Percentiles rank a stretch among this genome's conserved stretches.
These are phyloP conservation scores for Chlorella sp. DNA, from an alignment of 139 green algal species.

Conservation along the genomic window DNA sequence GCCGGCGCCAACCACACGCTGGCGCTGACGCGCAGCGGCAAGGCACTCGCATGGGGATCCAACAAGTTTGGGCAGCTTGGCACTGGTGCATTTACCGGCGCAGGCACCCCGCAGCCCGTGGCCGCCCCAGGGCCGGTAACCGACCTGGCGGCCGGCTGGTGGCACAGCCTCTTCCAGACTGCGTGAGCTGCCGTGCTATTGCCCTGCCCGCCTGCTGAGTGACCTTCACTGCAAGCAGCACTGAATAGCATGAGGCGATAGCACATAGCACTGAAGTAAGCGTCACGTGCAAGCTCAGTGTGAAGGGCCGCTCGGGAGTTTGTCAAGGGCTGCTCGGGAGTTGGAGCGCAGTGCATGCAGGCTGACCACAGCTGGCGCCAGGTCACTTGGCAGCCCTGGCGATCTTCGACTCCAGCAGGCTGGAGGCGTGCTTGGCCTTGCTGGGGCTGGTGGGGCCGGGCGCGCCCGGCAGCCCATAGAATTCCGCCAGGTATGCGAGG, in stretches of 20 bases:
- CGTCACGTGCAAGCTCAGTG: too few species aligned
- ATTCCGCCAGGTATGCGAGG: constrained; percentile 44
- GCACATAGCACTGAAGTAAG: too few species aligned
- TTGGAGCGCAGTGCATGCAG: too few species aligned
- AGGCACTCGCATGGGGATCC: constrained; percentile 41
- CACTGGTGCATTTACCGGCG: constrained; percentile 2
- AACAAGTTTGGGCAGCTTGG: constrained; percentile 56
- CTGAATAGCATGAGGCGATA: too few species aligned
- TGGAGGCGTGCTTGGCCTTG: constrained; percentile 1
- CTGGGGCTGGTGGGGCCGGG: too few species aligned
- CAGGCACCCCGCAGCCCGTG: not conserved
- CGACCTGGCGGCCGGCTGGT: constrained; percentile 50
- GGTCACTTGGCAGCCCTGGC: too few species aligned
- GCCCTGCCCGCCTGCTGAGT: too few species aligned
- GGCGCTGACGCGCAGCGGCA: constrained; percentile 14
- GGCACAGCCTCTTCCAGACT: constrained; percentile 45
- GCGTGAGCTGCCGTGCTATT: not conserved
- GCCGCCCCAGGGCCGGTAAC: constrained; percentile 10
- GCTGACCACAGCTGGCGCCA: too few species aligned
- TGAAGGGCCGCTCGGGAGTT: too few species aligned
- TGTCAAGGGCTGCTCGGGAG: too few species aligned
- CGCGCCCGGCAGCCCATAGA: constrained; percentile 43
- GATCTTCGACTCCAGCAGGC: not conserved
- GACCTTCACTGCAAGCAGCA: too few species aligned
- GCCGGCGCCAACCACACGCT: constrained; percentile 50